phyloP scores from a whole-genome alignment of 306 rosid genomes.

The Cucurbita pepo region DNA sequence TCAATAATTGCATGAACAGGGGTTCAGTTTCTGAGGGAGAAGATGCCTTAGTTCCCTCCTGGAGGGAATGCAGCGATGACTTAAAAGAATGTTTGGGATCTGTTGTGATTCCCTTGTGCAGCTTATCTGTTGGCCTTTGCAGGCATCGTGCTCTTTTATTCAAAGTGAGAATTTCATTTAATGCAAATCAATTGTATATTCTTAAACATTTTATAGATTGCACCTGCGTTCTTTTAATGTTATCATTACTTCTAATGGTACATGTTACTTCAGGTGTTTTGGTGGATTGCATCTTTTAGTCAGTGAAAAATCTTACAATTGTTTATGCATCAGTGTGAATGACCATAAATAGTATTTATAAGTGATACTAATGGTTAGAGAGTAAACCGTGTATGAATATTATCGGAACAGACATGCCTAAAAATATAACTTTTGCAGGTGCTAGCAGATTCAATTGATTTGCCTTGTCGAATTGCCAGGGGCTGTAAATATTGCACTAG shows the following conservation, averaged over 20 bases:
- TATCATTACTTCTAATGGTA: neutral
- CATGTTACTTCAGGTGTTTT: neutral
- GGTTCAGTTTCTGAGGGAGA: constrained; percentile 77
- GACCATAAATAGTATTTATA: neutral
- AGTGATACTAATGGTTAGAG: neutral
- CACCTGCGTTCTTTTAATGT: neutral
- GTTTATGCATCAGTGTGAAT: too few relatives aligned
- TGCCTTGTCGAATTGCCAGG: constrained; percentile 94
- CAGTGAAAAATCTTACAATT: too few relatives aligned
- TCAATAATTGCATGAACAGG: constrained; percentile 45
- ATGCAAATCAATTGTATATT: neutral
- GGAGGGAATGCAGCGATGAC: constrained; percentile 75
- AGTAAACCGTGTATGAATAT: neutral
- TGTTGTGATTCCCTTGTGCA: constrained; percentile 85
- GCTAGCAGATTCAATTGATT: constrained; percentile 64
- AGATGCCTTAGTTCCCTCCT: constrained; percentile 42
- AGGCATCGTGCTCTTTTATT: constrained; percentile 88
- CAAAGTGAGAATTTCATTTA: constrained; percentile 50
- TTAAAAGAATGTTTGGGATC: constrained; percentile 77
- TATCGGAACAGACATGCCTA: neutral
- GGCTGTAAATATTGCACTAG: constrained; percentile 89
- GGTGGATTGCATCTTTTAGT: neutral
- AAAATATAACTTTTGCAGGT: constrained; percentile 33
- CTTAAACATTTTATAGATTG: neutral
- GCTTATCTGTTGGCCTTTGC: constrained; percentile 85